Evolutionary conservation across 2,329 filamentous ascomycete species (phyloP), one percentile per base, ranked within the genome.

Genomic region (Nectriaceae sp.): DNA sequence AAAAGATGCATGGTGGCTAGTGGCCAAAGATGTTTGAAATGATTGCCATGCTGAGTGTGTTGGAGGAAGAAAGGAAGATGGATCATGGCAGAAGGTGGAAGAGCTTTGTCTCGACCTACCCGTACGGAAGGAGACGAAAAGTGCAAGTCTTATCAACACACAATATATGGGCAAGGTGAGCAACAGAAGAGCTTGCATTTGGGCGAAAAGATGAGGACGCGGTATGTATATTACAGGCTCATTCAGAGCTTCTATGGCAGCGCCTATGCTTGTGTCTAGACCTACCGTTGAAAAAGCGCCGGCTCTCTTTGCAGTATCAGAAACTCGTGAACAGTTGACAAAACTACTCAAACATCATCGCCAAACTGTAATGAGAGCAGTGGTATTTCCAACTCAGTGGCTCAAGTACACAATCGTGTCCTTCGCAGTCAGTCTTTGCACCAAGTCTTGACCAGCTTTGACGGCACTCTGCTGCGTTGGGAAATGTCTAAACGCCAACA

Each of bases 1-100:
- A 46, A 39, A 40, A 46, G 20, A 33, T 36, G 33, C 31, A 46
- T 18, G 35, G 42, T 52, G 47, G 47, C 47, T 38, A 37, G 37
- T 52, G 33, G 49, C 49, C 46, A 50, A 52, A 50, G 49, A 46
- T 24, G 18, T 33, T 47, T 33, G 35, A 47, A 33, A 47, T 48
- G 44, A 51, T 29, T 42, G 42, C 47, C 42, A 46, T 46, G 43
- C 21, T 33, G 43, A 44, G 33, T 33, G 21, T 44, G 42, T 51
- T 21, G 35, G 36, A 18, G 36, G 43, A 45, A 45, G 24, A 45
- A 11, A 33, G 22, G 35, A 45, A 40, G 22, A 31, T 40, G 26
- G 26, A 15, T 31, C 26, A 31, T 31, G 26, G 8, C 26, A 15
- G 26, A 31, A 15, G 26, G 8, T 8, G 26, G 26, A 31, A 31